Evolutionary conservation across 2,329 filamentous ascomycete genomes (phyloP), one percentile per base, ranked within the genome.

Genomic region (Aureobasidium zeae): DNA sequence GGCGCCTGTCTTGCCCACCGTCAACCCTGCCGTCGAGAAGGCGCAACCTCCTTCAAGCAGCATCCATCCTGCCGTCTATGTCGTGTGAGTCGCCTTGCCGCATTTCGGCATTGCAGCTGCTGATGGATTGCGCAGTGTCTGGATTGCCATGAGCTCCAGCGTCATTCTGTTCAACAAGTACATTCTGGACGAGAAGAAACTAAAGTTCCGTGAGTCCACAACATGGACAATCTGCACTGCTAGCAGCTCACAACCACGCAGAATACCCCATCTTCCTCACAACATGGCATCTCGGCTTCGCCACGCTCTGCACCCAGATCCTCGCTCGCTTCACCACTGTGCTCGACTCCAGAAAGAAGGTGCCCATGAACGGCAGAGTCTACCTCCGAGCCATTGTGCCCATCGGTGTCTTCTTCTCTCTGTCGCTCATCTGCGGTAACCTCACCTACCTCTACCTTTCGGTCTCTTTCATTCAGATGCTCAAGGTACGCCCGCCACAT

Each of bases 141-240:
- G 91, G 91, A 96, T 98, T 61, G 71, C 80, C 48, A 74, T 95
- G 63, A 94, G 86, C 59, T 94, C 87, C 31, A 86, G 83, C 57
- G 87, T 96, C 61, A 98, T 98, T 63, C 73, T 98, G 50, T 96
- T 95, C 81, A 96, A 98, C 80, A 98, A 98, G 77, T 94, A 86
- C 79, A 86, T 98, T 58, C 76, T 96, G 50, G 43, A 45, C 21
- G 9, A 43, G 39, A 81, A 89, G 58, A 88, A 82, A 28, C 74
- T 82, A 51, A 75, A 85, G 51, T 95, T 95, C 72, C 76, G 82
- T 86, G 74, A 72, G 80, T 63, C 11, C n/a, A n/a, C n/a, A n/a
- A n/a, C n/a, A n/a, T n/a, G n/a, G n/a, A n/a, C n/a, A n/a, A n/a
- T n/a, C n/a, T n/a, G n/a, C n/a, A n/a, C n/a, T n/a, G 12, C 38